These are phyloP conservation scores for Acacia pycnantha DNA, from an alignment of 331 rosid species.

Conservation along the genomic window DNA sequence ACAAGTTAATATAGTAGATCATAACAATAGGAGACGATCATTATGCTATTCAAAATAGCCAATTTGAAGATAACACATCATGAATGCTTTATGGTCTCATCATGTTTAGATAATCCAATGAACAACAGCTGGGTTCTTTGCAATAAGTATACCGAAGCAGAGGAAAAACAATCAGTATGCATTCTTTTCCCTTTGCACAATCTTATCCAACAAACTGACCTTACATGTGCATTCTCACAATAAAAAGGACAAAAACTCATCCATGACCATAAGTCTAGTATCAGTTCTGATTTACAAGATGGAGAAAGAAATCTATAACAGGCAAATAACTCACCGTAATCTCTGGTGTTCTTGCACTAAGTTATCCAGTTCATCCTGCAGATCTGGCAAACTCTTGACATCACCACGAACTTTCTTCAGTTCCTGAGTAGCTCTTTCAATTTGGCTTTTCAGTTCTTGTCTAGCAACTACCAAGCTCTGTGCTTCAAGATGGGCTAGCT, in stretches of 20 bases:
- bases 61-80: constrained; percentile 22
- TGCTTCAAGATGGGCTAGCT: constrained; percentile 67
- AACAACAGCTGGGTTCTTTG: neutral
- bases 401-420: constrained; percentile 51
- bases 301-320: neutral
- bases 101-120: constrained; percentile 15
- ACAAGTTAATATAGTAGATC: neutral
- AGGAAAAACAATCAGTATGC: constrained; percentile 2
- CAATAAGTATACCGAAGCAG: neutral
- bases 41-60: constrained; percentile 6
- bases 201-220: neutral
- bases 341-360: constrained; percentile 66
- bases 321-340: constrained; percentile 59
- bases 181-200: neutral
- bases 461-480: constrained; percentile 54
- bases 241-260: neutral
- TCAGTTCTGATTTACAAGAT: constrained; percentile 24
- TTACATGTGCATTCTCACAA: neutral
- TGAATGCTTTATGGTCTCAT: constrained; percentile 24
- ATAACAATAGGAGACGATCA: constrained; percentile 9
- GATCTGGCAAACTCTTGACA: constrained; percentile 53
- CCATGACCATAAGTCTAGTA: neutral
- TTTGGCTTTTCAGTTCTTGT: constrained; percentile 54
- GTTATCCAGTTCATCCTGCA: constrained; percentile 62
- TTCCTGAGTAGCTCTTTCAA: constrained; percentile 57